Evolutionary conservation across 768 basidiomycete species (phyloP).

Genomic region (Botryobasidium botryosum): DNA sequence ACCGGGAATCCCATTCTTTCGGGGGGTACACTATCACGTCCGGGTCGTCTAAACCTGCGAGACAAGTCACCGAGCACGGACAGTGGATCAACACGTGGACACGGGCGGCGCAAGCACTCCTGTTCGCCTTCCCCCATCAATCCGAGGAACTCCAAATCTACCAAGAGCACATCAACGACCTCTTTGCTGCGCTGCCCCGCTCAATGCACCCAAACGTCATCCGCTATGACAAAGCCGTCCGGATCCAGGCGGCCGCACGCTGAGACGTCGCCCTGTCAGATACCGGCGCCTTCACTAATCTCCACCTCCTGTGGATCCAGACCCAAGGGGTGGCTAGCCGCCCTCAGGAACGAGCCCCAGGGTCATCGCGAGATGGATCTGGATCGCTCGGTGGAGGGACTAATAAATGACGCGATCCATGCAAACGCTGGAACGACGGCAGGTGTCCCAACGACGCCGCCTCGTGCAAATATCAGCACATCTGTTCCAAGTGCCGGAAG

Average conservation of each 20-base stretch:
- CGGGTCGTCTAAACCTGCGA: background rate
- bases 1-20: background rate
- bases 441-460: no score
- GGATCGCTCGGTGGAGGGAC: no score
- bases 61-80: slow-evolving; percentile 1
- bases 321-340: no score
- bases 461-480: slow-evolving; percentile 6
- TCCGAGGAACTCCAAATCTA: background rate
- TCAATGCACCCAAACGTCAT: slow-evolving; percentile 2
- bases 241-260: no score
- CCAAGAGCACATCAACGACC: background rate
- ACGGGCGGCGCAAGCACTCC: background rate
- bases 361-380: no score
- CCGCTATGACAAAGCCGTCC: slow-evolving; percentile 5
- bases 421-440: no score
- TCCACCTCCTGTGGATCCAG: no score
- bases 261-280: no score
- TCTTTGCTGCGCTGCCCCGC: background rate
- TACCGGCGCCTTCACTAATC: no score
- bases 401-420: no score
- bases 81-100: background rate
- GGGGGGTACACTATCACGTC: background rate
- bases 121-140: slow-evolving; percentile 4
- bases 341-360: no score
- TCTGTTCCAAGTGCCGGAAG: slow-evolving; percentile 1